These are phyloP conservation scores for Ophiostoma tasmaniense DNA, from an alignment of 2,329 filamentous ascomycete genomes.

Conservation along the genomic window DNA sequence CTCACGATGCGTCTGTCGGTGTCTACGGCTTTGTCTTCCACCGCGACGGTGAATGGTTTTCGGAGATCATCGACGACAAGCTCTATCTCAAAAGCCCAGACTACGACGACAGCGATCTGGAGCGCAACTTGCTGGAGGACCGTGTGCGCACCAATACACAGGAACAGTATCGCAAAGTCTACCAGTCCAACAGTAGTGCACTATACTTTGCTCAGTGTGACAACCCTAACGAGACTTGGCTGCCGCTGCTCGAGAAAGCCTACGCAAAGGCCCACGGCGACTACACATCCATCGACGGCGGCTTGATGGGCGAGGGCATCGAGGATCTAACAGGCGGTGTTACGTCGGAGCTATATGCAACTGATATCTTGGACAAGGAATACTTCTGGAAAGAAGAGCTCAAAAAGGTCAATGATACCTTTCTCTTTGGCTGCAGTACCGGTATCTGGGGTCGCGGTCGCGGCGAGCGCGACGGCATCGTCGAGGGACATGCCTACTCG, in stretches of 20 bases:
- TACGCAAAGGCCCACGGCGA: constrained; percentile 70
- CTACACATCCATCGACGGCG: constrained; percentile 62
- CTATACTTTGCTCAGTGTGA: constrained; percentile 64
- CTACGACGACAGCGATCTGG: constrained; percentile 51
- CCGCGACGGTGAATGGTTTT: constrained; percentile 66
- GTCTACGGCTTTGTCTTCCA: constrained; percentile 83
- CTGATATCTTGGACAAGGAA: constrained; percentile 68
- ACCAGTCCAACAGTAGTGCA: constrained; percentile 60
- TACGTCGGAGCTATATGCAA: constrained; percentile 58
- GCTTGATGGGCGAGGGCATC: constrained; percentile 42
- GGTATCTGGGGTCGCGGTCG: constrained; percentile 56
- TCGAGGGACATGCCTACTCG: constrained; percentile 51
- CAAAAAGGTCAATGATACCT: constrained; percentile 70
- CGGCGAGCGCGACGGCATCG: constrained; percentile 50
- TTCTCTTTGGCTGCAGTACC: constrained; percentile 60
- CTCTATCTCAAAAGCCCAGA: constrained; percentile 48
- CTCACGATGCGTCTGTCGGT: constrained; percentile 61
- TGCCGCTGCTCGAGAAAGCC: constrained; percentile 65
- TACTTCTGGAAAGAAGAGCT: constrained; percentile 78
- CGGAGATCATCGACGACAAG: constrained; percentile 51
- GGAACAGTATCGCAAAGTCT: constrained; percentile 52
- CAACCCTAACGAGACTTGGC: constrained; percentile 64
- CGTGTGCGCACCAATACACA: constrained; percentile 43
- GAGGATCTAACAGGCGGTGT: constrained; percentile 59
- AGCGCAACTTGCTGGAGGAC: constrained; percentile 39